Conservation (phyloP, 2,329 filamentous ascomycete genomes). For the Ophiostoma piceae region DNA sequence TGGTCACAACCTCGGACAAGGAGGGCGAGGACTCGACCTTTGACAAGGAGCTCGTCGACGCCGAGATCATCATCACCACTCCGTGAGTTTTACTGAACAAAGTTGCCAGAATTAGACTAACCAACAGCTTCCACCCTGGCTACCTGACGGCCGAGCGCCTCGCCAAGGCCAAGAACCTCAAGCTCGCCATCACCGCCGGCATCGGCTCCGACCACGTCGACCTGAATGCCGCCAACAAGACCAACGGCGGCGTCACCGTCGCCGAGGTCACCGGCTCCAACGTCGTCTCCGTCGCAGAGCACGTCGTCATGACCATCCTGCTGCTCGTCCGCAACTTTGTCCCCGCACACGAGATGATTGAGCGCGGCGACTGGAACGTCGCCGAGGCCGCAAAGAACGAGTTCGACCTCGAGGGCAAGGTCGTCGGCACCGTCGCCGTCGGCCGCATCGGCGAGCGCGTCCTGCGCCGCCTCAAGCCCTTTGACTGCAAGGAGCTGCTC, state of each 20-base stretch:
- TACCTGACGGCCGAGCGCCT: constrained; percentile 96
- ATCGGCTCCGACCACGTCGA: constrained; percentile 99
- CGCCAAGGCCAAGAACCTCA: constrained; percentile 97
- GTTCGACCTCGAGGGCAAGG: constrained; percentile 95
- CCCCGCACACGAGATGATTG: constrained; percentile 90
- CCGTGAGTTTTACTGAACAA: constrained; percentile 62
- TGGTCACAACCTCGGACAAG: constrained; percentile 96
- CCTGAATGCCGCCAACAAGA: constrained; percentile 93
- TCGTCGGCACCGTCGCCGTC: constrained; percentile 94
- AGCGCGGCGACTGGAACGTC: constrained; percentile 87
- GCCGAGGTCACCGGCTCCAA: constrained; percentile 98
- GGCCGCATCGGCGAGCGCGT: constrained; percentile 98
- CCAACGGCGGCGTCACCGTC: constrained; percentile 94
- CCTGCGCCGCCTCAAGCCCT: constrained; percentile 88
- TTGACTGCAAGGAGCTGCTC: constrained; percentile 98
- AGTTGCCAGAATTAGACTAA: too few species aligned
- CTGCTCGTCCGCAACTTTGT: constrained; percentile 96
- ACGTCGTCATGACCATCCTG: constrained; percentile 99
- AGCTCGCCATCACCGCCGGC: constrained; percentile 93
- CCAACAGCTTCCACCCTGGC: constrained; percentile 82
- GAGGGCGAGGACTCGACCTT: constrained; percentile 90
- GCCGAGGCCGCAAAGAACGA: constrained; percentile 96
- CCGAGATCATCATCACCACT: constrained; percentile 98
- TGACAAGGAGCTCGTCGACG: constrained; percentile 91
- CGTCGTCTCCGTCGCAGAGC: constrained; percentile 96